Percentiles rank a stretch among this genome's conserved stretches.
Evolutionary conservation across 1,284 basidiomycete genomes (phyloP).

Genomic region (Cystobasidium pallidum): DNA sequence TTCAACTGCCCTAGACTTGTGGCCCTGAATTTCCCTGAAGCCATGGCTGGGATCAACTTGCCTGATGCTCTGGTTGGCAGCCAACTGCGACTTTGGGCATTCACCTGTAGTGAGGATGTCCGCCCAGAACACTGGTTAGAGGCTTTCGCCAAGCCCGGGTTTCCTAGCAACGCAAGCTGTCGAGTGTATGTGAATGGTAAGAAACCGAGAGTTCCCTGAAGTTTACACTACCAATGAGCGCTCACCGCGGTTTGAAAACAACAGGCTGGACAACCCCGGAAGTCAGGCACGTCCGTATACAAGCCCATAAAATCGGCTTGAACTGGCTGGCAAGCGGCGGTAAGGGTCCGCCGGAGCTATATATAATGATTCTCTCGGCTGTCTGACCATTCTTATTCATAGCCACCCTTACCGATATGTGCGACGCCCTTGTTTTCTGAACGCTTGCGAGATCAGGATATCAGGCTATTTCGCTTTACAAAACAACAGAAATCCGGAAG

Average conservation of each 20-base stretch:
- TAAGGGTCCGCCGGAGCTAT: not conserved
- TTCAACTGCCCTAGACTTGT: conserved; percentile 1
- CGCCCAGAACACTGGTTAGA: conserved; percentile 28
- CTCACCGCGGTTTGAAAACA: not conserved
- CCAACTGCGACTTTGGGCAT: conserved; percentile 17
- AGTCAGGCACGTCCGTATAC: conserved; percentile 19
- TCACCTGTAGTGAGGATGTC: conserved; percentile 13
- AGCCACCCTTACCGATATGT: conserved; percentile 1
- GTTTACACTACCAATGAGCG: not conserved
- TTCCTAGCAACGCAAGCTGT: conserved; percentile 11
- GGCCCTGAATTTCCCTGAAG: conserved; percentile 28
- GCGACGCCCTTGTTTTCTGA: not conserved
- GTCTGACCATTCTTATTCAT: not conserved
- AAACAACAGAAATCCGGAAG: too few species aligned
- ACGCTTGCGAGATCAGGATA: not conserved
- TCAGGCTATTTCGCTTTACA: too few species aligned
- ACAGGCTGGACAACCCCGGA: conserved; percentile 21
- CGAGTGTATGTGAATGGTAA: conserved; percentile 24
- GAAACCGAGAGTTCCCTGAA: not conserved
- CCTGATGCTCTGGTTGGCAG: conserved; percentile 1
- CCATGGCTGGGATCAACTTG: not conserved
- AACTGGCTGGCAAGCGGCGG: conserved; percentile 23
- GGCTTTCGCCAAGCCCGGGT: not conserved
- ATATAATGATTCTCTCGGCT: not conserved
- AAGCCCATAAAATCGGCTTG: conserved; percentile 13